Percentiles rank a stretch among this genome's conserved stretches.
phyloP scores from a whole-genome alignment of 352 stramenopile species.

The Albugo candida region DNA sequence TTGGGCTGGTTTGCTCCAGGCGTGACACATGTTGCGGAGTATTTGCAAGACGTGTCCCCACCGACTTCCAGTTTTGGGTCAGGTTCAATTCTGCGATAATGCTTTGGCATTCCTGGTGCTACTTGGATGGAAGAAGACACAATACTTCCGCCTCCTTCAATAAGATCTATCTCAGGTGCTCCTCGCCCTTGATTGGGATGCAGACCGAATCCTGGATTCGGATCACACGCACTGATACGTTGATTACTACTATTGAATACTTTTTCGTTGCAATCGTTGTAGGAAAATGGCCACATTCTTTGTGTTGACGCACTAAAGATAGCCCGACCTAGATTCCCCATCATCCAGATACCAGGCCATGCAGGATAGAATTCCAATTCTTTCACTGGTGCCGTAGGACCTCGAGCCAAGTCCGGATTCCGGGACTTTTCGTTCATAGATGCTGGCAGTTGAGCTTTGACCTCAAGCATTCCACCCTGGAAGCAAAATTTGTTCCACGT shows the following conservation, averaged over 20 bases:
- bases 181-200: constrained; percentile 78
- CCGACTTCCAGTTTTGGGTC: constrained; percentile 6
- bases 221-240: constrained; percentile 79
- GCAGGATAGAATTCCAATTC: constrained; percentile 38
- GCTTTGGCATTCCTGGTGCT: constrained; percentile 32
- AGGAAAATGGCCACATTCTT: constrained; percentile 93
- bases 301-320: constrained; percentile 89
- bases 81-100: constrained; percentile 22
- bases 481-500: constrained; percentile 91
- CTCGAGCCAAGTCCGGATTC: constrained; percentile 17
- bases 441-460: constrained; percentile 72
- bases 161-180: constrained; percentile 90
- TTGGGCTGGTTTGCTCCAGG: constrained; percentile 17
- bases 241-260: constrained; percentile 48
- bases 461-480: constrained; percentile 81
- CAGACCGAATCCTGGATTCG: constrained; percentile 79
- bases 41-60: constrained; percentile 14
- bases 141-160: constrained; percentile 69
- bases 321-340: constrained; percentile 89
- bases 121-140: constrained; percentile 86
- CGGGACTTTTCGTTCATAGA: constrained; percentile 28
- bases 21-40: constrained; percentile 24
- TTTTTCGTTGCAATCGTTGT: constrained; percentile 75
- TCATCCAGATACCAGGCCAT: constrained; percentile 91
- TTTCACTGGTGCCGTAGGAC: neutral